Conservation (phyloP, 371 early-diverging fungal genomes). For the Capniomyces stellatus region DNA sequence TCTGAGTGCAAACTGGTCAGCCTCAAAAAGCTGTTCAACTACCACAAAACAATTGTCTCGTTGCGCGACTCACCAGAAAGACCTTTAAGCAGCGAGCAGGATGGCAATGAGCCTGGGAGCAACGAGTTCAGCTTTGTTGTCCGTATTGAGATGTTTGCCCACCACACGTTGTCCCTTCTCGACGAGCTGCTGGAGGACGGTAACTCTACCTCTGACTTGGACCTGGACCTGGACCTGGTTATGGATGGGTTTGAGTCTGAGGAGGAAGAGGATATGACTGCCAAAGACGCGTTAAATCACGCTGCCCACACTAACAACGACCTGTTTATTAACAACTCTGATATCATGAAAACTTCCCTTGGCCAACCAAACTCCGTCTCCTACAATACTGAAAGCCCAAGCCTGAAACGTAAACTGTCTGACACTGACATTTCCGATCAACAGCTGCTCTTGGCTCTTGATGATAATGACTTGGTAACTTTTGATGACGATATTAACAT, state of each 20-base stretch:
- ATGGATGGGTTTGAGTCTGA: background rate
- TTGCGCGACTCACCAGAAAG: background rate
- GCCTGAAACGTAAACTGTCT: background rate
- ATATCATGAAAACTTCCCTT: no score
- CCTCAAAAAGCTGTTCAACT: conserved; percentile 1
- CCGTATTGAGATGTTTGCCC: background rate
- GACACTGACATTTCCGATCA: background rate
- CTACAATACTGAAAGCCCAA: no score
- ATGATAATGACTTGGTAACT: conserved; percentile 1
- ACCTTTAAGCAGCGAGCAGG: background rate
- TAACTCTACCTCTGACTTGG: no score
- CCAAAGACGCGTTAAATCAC: background rate
- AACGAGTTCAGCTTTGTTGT: background rate
- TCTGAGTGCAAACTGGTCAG: background rate
- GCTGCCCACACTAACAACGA: no score
- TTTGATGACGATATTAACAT: conserved; percentile 5
- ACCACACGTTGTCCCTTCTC: background rate
- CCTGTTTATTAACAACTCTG: no score
- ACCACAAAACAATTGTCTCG: background rate
- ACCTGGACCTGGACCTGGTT: background rate
- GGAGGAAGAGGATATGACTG: background rate
- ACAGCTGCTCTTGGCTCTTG: no score
- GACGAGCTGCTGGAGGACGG: background rate
- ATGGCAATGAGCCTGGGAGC: background rate
- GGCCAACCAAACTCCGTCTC: no score